Evolutionary conservation across 208 protist genomes (phyloP).

Genomic region (Wallacemonas rigidus): DNA sequence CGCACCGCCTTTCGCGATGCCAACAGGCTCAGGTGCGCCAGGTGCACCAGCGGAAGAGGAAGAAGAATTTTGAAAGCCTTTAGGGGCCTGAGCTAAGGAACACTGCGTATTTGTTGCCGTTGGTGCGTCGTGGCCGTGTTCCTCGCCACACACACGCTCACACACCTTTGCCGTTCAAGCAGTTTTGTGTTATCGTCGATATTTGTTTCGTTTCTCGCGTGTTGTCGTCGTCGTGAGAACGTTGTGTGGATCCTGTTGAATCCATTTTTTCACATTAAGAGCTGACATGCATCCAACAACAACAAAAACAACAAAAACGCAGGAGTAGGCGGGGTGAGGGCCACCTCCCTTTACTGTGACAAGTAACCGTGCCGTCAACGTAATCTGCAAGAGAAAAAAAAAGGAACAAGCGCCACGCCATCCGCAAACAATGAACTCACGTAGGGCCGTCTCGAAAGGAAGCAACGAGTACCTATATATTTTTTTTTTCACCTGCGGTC

Average conservation of each 20-base stretch:
- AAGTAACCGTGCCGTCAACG: not conserved
- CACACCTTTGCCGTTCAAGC: not conserved
- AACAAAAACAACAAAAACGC: not conserved
- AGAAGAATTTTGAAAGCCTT: slow-evolving; percentile 50
- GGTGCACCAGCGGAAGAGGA: slow-evolving; percentile 50
- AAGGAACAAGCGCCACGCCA: no score
- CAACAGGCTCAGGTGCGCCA: slow-evolving; percentile 21
- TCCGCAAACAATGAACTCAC: no score
- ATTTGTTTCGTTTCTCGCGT: not conserved
- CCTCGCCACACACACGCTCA: not conserved
- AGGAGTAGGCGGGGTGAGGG: no score
- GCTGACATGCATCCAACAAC: not conserved
- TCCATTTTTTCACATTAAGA: slow-evolving; percentile 19
- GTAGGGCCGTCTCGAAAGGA: no score
- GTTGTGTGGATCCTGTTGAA: not conserved
- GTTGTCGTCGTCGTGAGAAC: not conserved
- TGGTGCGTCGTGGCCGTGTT: not conserved
- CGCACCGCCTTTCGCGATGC: slow-evolving; percentile 60
- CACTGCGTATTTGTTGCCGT: no score
- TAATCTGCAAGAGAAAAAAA: no score
- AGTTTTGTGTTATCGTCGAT: not conserved
- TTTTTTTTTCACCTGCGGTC: no score
- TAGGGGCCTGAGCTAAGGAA: no score
- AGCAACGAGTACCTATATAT: no score
- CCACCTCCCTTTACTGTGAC: not conserved